phyloP scores from a whole-genome alignment of 371 early-diverging fungal species.

The Mucor indicus region DNA sequence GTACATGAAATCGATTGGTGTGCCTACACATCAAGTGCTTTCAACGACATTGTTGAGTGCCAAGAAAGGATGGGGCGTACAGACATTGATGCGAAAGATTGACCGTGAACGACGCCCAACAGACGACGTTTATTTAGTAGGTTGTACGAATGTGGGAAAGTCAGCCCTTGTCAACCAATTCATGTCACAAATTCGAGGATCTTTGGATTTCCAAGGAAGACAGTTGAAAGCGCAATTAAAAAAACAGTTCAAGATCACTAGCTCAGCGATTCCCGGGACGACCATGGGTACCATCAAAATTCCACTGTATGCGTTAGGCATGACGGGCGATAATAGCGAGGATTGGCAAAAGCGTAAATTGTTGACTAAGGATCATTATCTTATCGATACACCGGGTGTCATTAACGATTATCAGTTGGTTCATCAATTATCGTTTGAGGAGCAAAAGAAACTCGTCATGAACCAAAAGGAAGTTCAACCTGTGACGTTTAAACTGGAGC shows the following conservation, averaged over 20 bases:
- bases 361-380: slow-evolving; percentile 46
- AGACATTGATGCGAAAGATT: slow-evolving; percentile 48
- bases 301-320: slow-evolving; percentile 52
- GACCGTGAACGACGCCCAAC: slow-evolving; percentile 40
- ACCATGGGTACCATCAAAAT: slow-evolving; percentile 66
- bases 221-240: slow-evolving; percentile 33
- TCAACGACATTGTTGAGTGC: slow-evolving; percentile 61
- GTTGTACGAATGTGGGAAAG: slow-evolving; percentile 74
- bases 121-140: slow-evolving; percentile 69
- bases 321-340: slow-evolving; percentile 2
- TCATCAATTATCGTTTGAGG: slow-evolving; percentile 43
- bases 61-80: slow-evolving; percentile 57
- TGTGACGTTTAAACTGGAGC: slow-evolving; percentile 51
- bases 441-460: slow-evolving; percentile 48
- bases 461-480: slow-evolving; percentile 32
- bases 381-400: slow-evolving; percentile 69
- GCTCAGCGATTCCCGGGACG: slow-evolving; percentile 66
- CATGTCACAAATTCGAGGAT: slow-evolving; percentile 33
- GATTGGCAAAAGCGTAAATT: slow-evolving; percentile 18
- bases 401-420: slow-evolving; percentile 55
- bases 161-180: slow-evolving; percentile 66
- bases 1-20: slow-evolving; percentile 38
- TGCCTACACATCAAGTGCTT: slow-evolving; percentile 37
- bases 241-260: slow-evolving; percentile 51
- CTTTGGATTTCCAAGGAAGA: slow-evolving; percentile 11